Evolutionary conservation across 2,329 filamentous ascomycete genomes (phyloP).

Genomic region (Monilinia fructigena): DNA sequence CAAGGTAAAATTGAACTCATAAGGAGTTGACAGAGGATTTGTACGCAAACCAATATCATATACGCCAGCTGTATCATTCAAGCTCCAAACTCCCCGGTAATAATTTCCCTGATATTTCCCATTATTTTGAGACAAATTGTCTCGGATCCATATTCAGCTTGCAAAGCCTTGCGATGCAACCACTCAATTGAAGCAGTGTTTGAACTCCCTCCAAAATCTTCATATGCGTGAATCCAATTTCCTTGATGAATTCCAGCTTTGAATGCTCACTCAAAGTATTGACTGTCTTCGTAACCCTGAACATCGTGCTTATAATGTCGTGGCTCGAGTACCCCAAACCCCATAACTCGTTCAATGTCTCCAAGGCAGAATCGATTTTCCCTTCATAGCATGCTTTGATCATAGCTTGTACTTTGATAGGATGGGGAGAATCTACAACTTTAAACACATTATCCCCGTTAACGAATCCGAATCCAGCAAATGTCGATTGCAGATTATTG

Average conservation of each 20-base stretch:
- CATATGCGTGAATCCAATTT: constrained; percentile 99
- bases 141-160: constrained; percentile 96
- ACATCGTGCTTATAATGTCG: constrained; percentile 99
- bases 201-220: constrained; percentile 97
- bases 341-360: constrained; percentile 88
- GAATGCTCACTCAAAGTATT: constrained; percentile 88
- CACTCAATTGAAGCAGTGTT: constrained; percentile 88
- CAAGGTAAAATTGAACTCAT: constrained; percentile 25
- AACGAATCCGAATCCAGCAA: constrained; percentile 93
- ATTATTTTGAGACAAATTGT: constrained; percentile 56
- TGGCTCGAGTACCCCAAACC: constrained; percentile 95
- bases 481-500: constrained; percentile 94
- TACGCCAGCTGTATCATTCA: constrained; percentile 19
- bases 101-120: constrained; percentile 24
- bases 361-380: constrained; percentile 83
- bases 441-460: constrained; percentile 97
- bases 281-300: constrained; percentile 95
- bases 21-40: constrained; percentile 12
- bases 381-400: constrained; percentile 95
- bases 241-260: constrained; percentile 96
- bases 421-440: constrained; percentile 94
- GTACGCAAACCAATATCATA: constrained; percentile 19
- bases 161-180: constrained; percentile 85
- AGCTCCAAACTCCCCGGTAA: constrained; percentile 33
- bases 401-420: constrained; percentile 98